Evolutionary conservation across 75 land plant species (phyloP).

Genomic region (Cryptomeria japonica): DNA sequence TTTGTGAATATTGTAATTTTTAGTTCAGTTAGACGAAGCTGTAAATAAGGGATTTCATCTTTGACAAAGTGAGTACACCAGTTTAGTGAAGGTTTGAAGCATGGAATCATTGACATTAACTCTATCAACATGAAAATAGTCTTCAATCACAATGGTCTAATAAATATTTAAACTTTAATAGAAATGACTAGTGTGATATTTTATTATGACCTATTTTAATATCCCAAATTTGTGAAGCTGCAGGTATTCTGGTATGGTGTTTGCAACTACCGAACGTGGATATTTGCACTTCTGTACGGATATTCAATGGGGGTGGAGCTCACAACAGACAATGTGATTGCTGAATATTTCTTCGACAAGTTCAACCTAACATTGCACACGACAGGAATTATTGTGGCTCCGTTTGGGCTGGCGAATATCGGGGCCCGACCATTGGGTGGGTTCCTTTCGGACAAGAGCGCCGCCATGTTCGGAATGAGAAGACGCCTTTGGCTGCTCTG

Average conservation of each 20-base stretch:
- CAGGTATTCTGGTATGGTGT: slow-evolving; percentile 34
- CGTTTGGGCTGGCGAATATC: slow-evolving; percentile 67
- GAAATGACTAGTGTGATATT: too few species aligned
- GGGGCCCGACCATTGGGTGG: slow-evolving; percentile 72
- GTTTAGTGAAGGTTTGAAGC: too few species aligned
- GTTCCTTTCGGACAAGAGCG: slow-evolving; percentile 45
- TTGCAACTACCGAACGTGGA: slow-evolving; percentile 63
- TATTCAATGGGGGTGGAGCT: slow-evolving; percentile 66
- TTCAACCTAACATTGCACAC: slow-evolving; percentile 32
- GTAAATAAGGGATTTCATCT: too few species aligned
- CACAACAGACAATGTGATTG: slow-evolving; percentile 57
- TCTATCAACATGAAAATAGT: too few species aligned
- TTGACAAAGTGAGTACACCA: too few species aligned
- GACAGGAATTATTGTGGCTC: slow-evolving; percentile 53
- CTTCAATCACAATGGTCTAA: too few species aligned
- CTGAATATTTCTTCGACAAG: slow-evolving; percentile 58
- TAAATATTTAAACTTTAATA: too few species aligned
- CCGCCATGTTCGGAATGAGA: slow-evolving; percentile 64
- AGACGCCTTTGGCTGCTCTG: slow-evolving; percentile 77
- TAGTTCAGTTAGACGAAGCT: too few species aligned
- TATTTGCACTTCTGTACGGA: slow-evolving; percentile 49
- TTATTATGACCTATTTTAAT: too few species aligned
- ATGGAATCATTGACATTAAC: too few species aligned
- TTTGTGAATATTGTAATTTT: too few species aligned
- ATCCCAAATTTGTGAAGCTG: too few species aligned